Evolutionary conservation across 202 grass and related monocot species (phyloP).

Genomic region (Panicum virgatum): DNA sequence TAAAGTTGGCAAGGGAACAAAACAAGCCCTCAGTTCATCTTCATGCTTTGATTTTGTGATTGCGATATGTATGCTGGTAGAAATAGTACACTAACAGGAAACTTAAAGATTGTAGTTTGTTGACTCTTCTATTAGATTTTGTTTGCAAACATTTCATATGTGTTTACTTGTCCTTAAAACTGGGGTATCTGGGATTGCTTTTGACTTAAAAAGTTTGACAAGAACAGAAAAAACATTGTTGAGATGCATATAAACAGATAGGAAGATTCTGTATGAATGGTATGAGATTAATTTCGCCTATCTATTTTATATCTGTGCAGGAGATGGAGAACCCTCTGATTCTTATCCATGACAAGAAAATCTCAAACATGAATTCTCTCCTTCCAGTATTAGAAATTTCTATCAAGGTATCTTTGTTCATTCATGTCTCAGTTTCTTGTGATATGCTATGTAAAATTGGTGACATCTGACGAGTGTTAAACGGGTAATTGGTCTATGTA

Average conservation of each 20-base stretch:
- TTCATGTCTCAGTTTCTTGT: conserved; percentile 11
- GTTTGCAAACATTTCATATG: background rate
- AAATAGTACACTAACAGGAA: background rate
- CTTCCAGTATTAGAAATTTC: conserved; percentile 73
- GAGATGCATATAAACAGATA: background rate
- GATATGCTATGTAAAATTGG: conserved; percentile 23
- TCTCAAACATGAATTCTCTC: conserved; percentile 83
- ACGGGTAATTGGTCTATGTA: conserved; percentile 44
- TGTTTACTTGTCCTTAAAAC: background rate
- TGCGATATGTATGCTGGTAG: background rate
- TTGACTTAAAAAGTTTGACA: background rate
- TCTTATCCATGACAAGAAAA: conserved; percentile 98
- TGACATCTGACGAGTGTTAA: conserved; percentile 32
- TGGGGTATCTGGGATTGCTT: background rate
- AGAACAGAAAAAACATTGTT: conserved; percentile 1
- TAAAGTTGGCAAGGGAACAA: background rate
- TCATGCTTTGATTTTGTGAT: conserved; percentile 16
- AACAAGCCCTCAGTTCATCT: background rate
- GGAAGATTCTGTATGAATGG: background rate
- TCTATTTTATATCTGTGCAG: conserved; percentile 49
- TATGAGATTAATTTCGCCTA: background rate
- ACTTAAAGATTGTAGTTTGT: background rate
- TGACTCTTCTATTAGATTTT: background rate
- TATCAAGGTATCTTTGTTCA: conserved; percentile 55
- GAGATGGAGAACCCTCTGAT: conserved; percentile 82